Conservation (phyloP, 768 basidiomycete genomes). For the Calocybe indica region DNA sequence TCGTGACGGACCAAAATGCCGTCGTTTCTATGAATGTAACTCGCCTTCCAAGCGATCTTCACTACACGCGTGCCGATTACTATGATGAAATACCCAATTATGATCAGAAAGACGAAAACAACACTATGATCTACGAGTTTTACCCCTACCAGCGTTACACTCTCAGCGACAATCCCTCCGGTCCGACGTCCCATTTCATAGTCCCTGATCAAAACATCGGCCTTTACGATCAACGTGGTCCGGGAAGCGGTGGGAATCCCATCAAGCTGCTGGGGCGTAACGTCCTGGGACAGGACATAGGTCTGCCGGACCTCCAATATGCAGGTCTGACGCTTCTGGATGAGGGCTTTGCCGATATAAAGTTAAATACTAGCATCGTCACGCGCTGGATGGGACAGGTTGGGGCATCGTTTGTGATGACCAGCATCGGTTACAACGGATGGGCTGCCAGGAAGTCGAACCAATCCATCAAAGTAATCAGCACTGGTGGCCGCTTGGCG, state of each 20-base stretch:
- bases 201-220: not conserved
- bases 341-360: not conserved
- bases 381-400: conserved; percentile 1
- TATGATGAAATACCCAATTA: not conserved
- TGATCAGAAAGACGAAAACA: not conserved
- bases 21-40: conserved; percentile 8
- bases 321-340: not conserved
- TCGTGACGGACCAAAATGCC: conserved; percentile 1
- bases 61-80: conserved; percentile 5
- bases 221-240: not conserved
- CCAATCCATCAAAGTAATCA: not conserved
- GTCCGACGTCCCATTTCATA: conserved; percentile 1
- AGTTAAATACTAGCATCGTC: not conserved
- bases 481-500: not conserved
- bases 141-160: conserved; percentile 1
- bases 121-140: not conserved
- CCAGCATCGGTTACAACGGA: not conserved
- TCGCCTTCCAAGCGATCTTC: conserved; percentile 10
- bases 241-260: not conserved
- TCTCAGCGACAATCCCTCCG: conserved; percentile 1
- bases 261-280: not conserved
- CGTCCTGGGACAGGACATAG: not conserved
- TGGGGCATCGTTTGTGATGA: not conserved
- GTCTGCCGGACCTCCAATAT: not conserved
- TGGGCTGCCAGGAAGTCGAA: not conserved